phyloP scores from a whole-genome alignment of 768 basidiomycete species.

The Coprinopsis cinerea region DNA sequence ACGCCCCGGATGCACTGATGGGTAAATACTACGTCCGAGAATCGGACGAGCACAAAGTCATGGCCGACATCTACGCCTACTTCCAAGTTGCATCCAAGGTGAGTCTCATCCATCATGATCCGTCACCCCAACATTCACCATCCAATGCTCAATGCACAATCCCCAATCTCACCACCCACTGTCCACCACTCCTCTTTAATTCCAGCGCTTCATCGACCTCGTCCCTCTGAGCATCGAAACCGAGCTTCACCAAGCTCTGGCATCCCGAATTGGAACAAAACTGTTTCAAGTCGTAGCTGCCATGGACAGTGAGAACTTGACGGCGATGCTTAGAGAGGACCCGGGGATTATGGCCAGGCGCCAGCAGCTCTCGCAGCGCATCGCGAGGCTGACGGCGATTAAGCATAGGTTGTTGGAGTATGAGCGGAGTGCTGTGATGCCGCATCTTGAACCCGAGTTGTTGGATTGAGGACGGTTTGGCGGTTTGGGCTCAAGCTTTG shows the following conservation, averaged over 20 bases:
- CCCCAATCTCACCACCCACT: not conserved
- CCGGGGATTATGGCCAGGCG: constrained; percentile 26
- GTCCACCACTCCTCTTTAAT: not conserved
- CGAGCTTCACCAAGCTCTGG: constrained; percentile 38
- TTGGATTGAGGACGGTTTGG: not conserved
- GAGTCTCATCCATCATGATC: constrained; percentile 3
- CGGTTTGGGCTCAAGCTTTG: no score
- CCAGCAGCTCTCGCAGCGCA: constrained; percentile 22
- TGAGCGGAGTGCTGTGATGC: not conserved
- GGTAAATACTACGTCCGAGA: constrained; percentile 1
- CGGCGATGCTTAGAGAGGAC: constrained; percentile 35
- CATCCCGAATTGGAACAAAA: constrained; percentile 25
- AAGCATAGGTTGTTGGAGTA: constrained; percentile 20
- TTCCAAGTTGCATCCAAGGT: constrained; percentile 53
- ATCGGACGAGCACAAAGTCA: constrained; percentile 41
- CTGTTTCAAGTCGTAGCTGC: constrained; percentile 27
- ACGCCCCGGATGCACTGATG: not conserved
- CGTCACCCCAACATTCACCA: not conserved
- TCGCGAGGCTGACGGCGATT: constrained; percentile 27
- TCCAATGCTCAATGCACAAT: not conserved
- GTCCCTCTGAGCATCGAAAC: constrained; percentile 41
- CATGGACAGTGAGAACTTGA: constrained; percentile 10
- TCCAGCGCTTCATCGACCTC: constrained; percentile 50
- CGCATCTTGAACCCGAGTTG: not conserved
- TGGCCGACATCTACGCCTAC: constrained; percentile 52